These are phyloP conservation scores for Achaetomium macrosporum DNA, from an alignment of 2,329 filamentous ascomycete species.

Conservation along the genomic window DNA sequence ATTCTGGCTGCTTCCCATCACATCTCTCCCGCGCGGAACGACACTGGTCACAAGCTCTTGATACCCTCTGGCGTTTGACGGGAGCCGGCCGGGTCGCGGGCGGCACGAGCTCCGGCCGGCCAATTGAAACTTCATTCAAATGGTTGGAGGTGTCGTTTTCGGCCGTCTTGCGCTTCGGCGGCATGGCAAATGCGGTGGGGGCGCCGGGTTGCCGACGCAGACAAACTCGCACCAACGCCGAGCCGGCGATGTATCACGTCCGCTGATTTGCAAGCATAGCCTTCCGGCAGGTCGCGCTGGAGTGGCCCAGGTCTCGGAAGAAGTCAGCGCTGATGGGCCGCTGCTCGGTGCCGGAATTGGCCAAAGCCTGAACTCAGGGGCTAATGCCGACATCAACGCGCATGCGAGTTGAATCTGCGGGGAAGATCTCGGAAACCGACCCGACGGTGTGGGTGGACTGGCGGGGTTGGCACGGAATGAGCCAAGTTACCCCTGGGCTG, in stretches of 20 bases:
- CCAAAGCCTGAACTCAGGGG: not conserved
- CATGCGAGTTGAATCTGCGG: not conserved
- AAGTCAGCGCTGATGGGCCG: not conserved
- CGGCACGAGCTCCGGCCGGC: constrained; percentile 5
- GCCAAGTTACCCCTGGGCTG: too few species aligned
- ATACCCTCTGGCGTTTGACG: constrained; percentile 58
- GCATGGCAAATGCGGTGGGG: constrained; percentile 28
- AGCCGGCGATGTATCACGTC: constrained; percentile 9
- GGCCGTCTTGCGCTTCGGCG: constrained; percentile 34
- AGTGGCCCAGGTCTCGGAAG: not conserved
- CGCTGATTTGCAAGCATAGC: not conserved
- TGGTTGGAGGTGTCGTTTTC: constrained; percentile 20
- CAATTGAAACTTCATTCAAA: not conserved
- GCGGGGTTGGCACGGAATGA: too few species aligned
- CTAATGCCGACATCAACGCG: not conserved
- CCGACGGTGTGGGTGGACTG: not conserved
- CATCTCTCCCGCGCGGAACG: constrained; percentile 65
- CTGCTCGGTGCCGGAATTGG: not conserved
- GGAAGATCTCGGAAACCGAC: not conserved
- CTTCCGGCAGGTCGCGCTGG: not conserved
- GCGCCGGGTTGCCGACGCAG: constrained; percentile 2
- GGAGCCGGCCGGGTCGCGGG: constrained; percentile 25
- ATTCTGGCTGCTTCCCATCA: constrained; percentile 61
- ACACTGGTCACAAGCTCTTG: constrained; percentile 64
- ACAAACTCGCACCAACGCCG: constrained; percentile 4